Percentiles rank a stretch among this genome's conserved stretches.
These are phyloP conservation scores for Chlamydomonas sp. DNA, from an alignment of 139 green algal species.

Conservation along the genomic window DNA sequence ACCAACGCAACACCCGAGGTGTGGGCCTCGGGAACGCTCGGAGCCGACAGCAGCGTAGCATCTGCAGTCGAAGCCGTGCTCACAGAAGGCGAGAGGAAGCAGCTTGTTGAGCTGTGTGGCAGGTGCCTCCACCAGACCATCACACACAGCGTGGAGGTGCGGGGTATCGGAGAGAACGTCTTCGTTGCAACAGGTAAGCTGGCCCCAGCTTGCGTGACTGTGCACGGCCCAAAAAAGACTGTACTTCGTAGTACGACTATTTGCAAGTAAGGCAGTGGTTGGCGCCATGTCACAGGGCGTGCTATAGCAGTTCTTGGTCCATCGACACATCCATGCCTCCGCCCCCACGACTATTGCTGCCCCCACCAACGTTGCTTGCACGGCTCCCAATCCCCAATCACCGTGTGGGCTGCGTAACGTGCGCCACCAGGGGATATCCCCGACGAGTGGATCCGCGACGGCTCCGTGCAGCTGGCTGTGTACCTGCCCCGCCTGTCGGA, in stretches of 20 bases:
- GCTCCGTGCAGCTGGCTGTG: conserved; percentile 63
- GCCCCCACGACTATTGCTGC: background rate
- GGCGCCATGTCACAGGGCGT: too few relatives aligned
- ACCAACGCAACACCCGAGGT: background rate
- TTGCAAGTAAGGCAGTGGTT: background rate
- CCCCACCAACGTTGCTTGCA: background rate
- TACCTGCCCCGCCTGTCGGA: conserved; percentile 59
- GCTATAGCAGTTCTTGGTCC: too few relatives aligned
- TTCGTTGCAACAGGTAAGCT: conserved; percentile 29
- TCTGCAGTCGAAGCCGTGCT: background rate
- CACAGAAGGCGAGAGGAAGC: background rate
- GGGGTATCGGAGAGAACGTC: conserved; percentile 38
- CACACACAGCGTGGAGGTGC: conserved; percentile 42
- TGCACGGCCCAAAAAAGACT: background rate
- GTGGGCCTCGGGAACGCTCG: conserved; percentile 12
- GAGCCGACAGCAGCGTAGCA: background rate
- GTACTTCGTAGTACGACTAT: background rate
- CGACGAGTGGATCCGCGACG: conserved; percentile 68
- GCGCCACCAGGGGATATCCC: conserved; percentile 56
- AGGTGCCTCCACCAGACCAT: conserved; percentile 65
- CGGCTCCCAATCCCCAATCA: background rate
- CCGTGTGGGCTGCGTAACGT: background rate
- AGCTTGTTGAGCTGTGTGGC: conserved; percentile 53
- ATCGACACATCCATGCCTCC: too few relatives aligned
- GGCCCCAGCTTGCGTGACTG: background rate